Base-by-base conservation (phyloP, 768 basidiomycete genomes). In the Boletus sp. region DNA sequence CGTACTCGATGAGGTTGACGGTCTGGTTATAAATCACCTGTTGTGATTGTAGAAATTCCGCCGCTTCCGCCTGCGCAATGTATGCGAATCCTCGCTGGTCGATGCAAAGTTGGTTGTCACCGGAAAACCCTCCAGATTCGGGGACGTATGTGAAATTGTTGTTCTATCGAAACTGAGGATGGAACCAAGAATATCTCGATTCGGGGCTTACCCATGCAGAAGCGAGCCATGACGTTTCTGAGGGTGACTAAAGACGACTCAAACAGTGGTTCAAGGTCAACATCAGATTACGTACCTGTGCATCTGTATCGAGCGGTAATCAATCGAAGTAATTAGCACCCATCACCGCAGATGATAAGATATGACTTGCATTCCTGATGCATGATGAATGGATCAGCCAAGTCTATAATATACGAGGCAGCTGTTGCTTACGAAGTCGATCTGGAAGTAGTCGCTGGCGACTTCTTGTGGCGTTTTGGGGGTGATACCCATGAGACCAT, bases 71-170 rank as follows among this genome's bases (percentile, higher is more conserved):
- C 56, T 81, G 80, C 18, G 84, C 76, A 40, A 86, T 66, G 29
- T 77, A 71, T 54, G 78, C 82, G 76, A 84, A 88, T 3, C 87
- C 86, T 20, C 84, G 79, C 57, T 79, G 83, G 61, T 89, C 87
- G 47, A 83, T 76, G 12, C 75, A 78, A 61, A 89, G 71, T 33
- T 73, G 67, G 57, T 86, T 84, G 20, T 73, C 74, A 29, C 76
- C 75, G 1, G 85, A 83, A 64, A 84, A 88, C 2, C 85, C 86
- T 41, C 84, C 84, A 59, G 73, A 71, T 63, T 76, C 76, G 1
- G 73, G 65, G 42, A 79, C 72, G 78, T 33, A 72, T 15, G 87
- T 87, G 61, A 80, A 83, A 64, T 88, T 88, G 63, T 86, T 83
- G 49, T 79, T 81, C 84, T 85, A 44, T 32, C 7, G 0, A 45